Conservation (phyloP, 768 basidiomycete species). For the Hebeloma cylindrosporum region DNA sequence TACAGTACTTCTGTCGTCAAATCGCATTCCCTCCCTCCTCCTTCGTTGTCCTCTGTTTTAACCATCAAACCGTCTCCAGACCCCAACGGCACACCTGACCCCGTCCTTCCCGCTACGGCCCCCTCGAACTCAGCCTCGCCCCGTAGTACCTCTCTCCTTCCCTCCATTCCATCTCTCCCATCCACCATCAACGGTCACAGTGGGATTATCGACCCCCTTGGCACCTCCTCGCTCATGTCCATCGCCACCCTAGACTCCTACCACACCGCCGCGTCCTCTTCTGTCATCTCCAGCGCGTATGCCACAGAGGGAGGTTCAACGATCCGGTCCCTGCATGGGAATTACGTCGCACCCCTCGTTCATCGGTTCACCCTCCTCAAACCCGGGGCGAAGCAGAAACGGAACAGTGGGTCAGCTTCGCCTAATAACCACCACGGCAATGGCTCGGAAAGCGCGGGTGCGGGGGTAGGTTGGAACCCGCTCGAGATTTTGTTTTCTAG, state of each 20-base stretch:
- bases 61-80: slow-evolving; percentile 62
- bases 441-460: slow-evolving; percentile 1
- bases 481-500: slow-evolving; percentile 78
- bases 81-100: slow-evolving; percentile 44
- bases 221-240: slow-evolving; percentile 51
- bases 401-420: slow-evolving; percentile 23
- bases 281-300: slow-evolving; percentile 51
- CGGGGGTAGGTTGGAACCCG: slow-evolving; percentile 63
- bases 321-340: slow-evolving; percentile 45
- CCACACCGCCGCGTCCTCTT: slow-evolving; percentile 58
- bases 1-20: slow-evolving; percentile 75
- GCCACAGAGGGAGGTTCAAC: slow-evolving; percentile 82
- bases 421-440: slow-evolving; percentile 32
- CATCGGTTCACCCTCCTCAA: slow-evolving; percentile 89
- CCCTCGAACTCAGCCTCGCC: slow-evolving; percentile 19
- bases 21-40: slow-evolving; percentile 40
- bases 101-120: slow-evolving; percentile 37
- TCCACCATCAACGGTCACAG: slow-evolving; percentile 18
- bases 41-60: slow-evolving; percentile 69
- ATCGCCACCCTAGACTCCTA: slow-evolving; percentile 62
- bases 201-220: slow-evolving; percentile 37
- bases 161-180: slow-evolving; percentile 23
- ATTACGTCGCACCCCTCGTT: slow-evolving; percentile 50
- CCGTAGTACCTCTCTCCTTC: slow-evolving; percentile 11
- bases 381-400: slow-evolving; percentile 64